Evolutionary conservation across 495 filamentous ascomycete genomes (phyloP).

Genomic region (Cenococcum geophilum): DNA sequence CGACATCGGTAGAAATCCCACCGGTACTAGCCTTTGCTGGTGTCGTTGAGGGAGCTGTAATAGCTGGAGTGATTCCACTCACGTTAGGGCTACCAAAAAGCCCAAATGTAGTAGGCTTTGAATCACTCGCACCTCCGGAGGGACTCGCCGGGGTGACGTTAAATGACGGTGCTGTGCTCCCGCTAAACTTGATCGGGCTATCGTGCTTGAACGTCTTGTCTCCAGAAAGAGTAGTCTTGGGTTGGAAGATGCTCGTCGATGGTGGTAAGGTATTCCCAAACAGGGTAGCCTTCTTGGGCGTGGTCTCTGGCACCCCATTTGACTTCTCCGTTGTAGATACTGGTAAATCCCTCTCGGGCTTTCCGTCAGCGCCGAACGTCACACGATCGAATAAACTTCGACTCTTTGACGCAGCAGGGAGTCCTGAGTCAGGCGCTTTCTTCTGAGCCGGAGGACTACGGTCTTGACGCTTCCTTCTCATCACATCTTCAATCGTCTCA

Average conservation of each 20-base stretch:
- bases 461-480: conserved; percentile 1
- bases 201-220: conserved; percentile 25
- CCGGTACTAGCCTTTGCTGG: not conserved
- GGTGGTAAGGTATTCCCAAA: not conserved
- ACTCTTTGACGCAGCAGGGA: not conserved
- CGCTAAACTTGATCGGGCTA: conserved; percentile 29
- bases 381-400: not conserved
- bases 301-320: not conserved
- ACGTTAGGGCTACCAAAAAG: not conserved
- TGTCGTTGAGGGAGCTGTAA: not conserved
- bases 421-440: not conserved
- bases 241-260: not conserved
- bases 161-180: conserved; percentile 6
- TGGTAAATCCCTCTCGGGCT: conserved; percentile 1
- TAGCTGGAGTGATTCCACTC: not conserved
- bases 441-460: not conserved
- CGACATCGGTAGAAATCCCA: conserved; percentile 1
- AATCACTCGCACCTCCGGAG: not conserved
- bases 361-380: not conserved
- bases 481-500: not conserved
- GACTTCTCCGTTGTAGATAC: not conserved
- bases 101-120: not conserved
- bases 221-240: conserved; percentile 7
- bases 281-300: not conserved
- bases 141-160: conserved; percentile 15